These are phyloP conservation scores for Carex pumila DNA, from an alignment of 176 grass and related monocot genomes.

Conservation along the genomic window DNA sequence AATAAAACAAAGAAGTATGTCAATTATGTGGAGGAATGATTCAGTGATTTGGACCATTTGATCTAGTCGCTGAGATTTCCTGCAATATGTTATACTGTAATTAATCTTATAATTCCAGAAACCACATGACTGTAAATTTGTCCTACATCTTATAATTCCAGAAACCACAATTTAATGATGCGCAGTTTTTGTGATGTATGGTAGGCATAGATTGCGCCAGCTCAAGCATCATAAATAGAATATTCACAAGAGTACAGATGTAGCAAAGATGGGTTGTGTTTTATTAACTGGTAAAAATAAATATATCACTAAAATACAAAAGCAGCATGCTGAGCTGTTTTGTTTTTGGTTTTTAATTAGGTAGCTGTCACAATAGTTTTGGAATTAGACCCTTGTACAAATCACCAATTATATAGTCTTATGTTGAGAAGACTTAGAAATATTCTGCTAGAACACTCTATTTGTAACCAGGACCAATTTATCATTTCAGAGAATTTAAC, in stretches of 20 bases:
- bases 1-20: neutral
- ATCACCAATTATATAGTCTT: neutral
- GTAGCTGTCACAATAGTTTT: neutral
- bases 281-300: too few species aligned
- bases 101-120: neutral
- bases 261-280: neutral
- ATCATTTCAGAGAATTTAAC: neutral
- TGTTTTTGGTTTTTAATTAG: neutral
- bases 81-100: neutral
- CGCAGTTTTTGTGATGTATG: neutral
- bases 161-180: neutral
- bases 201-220: neutral
- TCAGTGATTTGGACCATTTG: neutral
- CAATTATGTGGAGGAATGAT: neutral
- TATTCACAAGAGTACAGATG: neutral
- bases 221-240: neutral
- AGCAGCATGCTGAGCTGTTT: neutral
- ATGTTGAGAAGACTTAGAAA: neutral
- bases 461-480: neutral
- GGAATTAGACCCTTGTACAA: neutral
- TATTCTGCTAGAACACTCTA: neutral
- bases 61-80: neutral
- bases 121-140: neutral
- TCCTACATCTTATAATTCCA: neutral
- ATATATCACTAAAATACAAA: neutral